These are phyloP conservation scores for Rubia occidens DNA, from an alignment of 305 asterid species.

Conservation along the genomic window DNA sequence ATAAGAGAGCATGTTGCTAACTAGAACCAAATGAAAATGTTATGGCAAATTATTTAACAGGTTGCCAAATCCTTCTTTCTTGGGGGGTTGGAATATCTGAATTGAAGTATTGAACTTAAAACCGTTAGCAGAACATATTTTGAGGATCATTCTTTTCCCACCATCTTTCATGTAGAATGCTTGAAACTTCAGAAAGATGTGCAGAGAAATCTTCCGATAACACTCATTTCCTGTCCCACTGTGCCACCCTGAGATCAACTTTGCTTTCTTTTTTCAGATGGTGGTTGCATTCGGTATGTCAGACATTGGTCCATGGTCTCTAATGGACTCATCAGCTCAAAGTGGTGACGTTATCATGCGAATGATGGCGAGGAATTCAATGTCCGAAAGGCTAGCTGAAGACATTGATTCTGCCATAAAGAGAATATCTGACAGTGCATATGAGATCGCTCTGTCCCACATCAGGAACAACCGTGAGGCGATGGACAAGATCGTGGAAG, in stretches of 20 bases:
- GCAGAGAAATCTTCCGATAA: not conserved
- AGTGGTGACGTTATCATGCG: slow-evolving; percentile 84
- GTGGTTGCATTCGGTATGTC: slow-evolving; percentile 92
- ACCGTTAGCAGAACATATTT: not conserved
- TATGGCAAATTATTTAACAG: not conserved
- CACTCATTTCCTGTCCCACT: not conserved
- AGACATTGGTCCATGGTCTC: slow-evolving; percentile 90
- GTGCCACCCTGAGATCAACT: not conserved
- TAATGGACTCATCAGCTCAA: slow-evolving; percentile 70
- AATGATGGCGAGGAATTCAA: slow-evolving; percentile 96
- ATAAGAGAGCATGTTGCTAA: not conserved
- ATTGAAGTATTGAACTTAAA: not conserved
- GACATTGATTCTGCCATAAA: slow-evolving; percentile 83
- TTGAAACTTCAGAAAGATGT: not conserved
- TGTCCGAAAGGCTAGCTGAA: slow-evolving; percentile 94
- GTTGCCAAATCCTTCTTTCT: not conserved
- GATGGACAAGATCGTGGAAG: slow-evolving; percentile 80
- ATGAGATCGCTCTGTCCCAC: slow-evolving; percentile 66
- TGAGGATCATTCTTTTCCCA: not conserved
- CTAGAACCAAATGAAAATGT: not conserved
- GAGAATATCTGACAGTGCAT: slow-evolving; percentile 68
- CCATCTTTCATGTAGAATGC: not conserved
- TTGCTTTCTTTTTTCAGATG: slow-evolving; percentile 37
- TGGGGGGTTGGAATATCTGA: not conserved
- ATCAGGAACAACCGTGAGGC: slow-evolving; percentile 85